Evolutionary conservation across 148 eudicot genomes (phyloP), one percentile per base, ranked within the genome.

Genomic region (Salicornia ramosissima): DNA sequence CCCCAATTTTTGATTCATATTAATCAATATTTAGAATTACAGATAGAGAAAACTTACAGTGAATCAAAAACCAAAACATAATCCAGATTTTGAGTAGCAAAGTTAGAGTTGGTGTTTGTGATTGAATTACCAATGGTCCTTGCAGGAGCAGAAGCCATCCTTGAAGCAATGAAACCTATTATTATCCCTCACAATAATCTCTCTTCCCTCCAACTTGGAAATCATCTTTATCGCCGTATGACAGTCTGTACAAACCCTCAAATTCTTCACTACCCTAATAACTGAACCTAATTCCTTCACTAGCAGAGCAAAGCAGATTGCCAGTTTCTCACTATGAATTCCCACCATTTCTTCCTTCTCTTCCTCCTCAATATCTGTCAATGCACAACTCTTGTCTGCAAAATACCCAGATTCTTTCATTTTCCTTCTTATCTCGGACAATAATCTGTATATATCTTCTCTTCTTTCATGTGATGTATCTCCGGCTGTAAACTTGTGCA

Each of bases 291-390:
- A 56, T 69, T 84, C 82, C 69, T 79, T 80, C 54, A 86, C 93
- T 59, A 88, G 85, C 18, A 88, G 80, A 21, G 88, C 88, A 42
- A 86, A 88, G 72, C 84, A 76, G 57, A 88, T 74, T 1, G 94
- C 94, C 75, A 88, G 52, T 80, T 84, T 88, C 77, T 88, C 93
- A 39, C 90, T 86, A 72, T 88, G 93, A 18, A 59, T 70, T 4
- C 86, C 88, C 54, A 86, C 86, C 83, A 82, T 81, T 73, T 88
- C 90, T 78, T 88, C 90, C 71, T 84, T 86, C 67, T 88, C 93
- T 76, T 88, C 93, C 49, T 82, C 88, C 78, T 88, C 93, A 16
- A 86, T 73, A 65, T 88, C 93, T 61, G 80, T 77, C 64, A 88
- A 65, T 9, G 58, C 86, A 64, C 81, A 82, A 72, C 80, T 77